Evolutionary conservation across 2,329 filamentous ascomycete species (phyloP).

Genomic region (Exophiala dermatitidis): DNA sequence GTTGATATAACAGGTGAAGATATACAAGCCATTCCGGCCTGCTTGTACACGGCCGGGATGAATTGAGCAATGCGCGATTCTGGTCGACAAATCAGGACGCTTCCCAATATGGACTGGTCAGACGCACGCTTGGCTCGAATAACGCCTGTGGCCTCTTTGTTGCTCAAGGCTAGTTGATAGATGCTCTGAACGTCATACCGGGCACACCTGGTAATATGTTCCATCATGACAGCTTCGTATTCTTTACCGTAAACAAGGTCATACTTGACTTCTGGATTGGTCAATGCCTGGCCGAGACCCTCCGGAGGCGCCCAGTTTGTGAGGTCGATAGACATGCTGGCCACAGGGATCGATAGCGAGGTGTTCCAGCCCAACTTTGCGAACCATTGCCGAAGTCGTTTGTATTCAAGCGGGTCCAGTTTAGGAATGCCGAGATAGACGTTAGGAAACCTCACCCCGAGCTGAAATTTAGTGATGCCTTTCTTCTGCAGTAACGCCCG

Average conservation of each 20-base stretch:
- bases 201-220: conserved; percentile 65
- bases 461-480: conserved; percentile 69
- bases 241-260: conserved; percentile 76
- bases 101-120: conserved; percentile 64
- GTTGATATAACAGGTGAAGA: conserved; percentile 70
- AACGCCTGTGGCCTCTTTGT: conserved; percentile 67
- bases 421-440: conserved; percentile 78
- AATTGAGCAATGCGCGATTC: conserved; percentile 61
- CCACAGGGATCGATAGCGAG: conserved; percentile 54
- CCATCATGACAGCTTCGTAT: conserved; percentile 64
- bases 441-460: conserved; percentile 74
- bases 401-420: conserved; percentile 54
- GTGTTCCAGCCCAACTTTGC: conserved; percentile 84
- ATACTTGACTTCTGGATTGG: conserved; percentile 67
- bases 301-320: conserved; percentile 67
- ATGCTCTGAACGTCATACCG: conserved; percentile 73
- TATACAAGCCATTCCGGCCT: conserved; percentile 63
- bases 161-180: conserved; percentile 66
- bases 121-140: conserved; percentile 69
- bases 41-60: conserved; percentile 57
- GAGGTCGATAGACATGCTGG: conserved; percentile 71
- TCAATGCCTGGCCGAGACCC: conserved; percentile 65
- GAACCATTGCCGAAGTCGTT: conserved; percentile 69
- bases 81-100: conserved; percentile 69
- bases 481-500: conserved; percentile 64